phyloP scores from a whole-genome alignment of 306 rosid species.

The Pyrus betulifolia region DNA sequence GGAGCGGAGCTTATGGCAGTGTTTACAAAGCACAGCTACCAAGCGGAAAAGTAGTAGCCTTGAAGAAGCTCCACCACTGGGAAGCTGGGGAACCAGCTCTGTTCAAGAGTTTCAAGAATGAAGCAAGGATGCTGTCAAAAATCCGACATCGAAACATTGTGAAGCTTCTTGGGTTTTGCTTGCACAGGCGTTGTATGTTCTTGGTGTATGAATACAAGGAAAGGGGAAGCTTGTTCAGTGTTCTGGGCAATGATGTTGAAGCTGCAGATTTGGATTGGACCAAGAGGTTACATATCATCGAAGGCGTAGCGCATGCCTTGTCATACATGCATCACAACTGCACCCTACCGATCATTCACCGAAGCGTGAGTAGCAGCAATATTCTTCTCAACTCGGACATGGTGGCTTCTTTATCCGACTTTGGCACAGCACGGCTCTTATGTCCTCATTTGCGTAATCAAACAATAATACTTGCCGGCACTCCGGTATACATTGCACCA shows the following conservation, averaged over 20 bases:
- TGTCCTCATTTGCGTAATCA: not conserved
- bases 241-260: conserved; percentile 11
- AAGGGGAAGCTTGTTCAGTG: conserved; percentile 22
- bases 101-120: conserved; percentile 15
- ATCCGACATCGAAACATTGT: conserved; percentile 24
- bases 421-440: not conserved
- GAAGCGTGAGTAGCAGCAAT: not conserved
- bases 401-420: not conserved
- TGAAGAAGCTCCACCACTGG: conserved; percentile 18
- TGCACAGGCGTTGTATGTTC: conserved; percentile 18
- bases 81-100: conserved; percentile 11
- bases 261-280: conserved; percentile 15
- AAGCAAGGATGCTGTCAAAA: conserved; percentile 9
- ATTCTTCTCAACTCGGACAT: not conserved
- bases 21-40: conserved; percentile 24
- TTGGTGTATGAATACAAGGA: conserved; percentile 24
- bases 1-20: conserved; percentile 11
- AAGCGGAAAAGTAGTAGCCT: conserved; percentile 17
- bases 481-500: not conserved
- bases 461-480: not conserved
- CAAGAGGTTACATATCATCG: conserved; percentile 5
- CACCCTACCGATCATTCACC: conserved; percentile 6
- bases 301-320: conserved; percentile 18
- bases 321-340: conserved; percentile 27
- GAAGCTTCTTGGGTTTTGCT: conserved; percentile 25